Evolutionary conservation across 2,329 filamentous ascomycete species (phyloP).

Genomic region (Amphichorda felina): DNA sequence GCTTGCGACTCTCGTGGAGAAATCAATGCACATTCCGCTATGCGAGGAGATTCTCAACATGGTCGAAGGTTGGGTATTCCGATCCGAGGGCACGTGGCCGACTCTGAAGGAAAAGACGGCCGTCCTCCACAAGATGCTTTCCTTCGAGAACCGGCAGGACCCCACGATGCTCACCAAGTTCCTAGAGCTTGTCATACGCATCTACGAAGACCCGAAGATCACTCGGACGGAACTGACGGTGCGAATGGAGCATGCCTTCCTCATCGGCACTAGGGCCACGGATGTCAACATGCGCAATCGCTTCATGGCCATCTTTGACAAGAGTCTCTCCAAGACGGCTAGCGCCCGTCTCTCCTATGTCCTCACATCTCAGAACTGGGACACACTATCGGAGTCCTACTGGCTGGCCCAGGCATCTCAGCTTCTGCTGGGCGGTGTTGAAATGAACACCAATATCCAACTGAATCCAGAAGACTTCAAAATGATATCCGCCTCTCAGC

Average conservation of each 20-base stretch:
- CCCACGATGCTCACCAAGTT: constrained; percentile 83
- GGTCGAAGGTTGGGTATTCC: constrained; percentile 94
- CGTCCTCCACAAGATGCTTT: constrained; percentile 96
- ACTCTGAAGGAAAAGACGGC: constrained; percentile 98
- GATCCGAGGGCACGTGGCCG: constrained; percentile 87
- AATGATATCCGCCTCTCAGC: constrained; percentile 58
- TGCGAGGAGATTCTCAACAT: constrained; percentile 90
- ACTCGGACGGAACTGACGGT: constrained; percentile 92
- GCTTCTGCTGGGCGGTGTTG: constrained; percentile 79
- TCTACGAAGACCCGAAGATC: constrained; percentile 96
- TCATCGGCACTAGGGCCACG: constrained; percentile 85
- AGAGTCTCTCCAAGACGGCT: constrained; percentile 83
- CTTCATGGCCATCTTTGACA: constrained; percentile 94
- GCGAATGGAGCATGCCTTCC: constrained; percentile 92
- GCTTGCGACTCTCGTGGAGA: constrained; percentile 86
- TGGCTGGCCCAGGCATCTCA: constrained; percentile 96
- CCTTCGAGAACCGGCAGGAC: constrained; percentile 80
- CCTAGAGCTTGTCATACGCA: constrained; percentile 88
- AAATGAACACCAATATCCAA: constrained; percentile 68
- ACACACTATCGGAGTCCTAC: constrained; percentile 86
- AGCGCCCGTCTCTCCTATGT: constrained; percentile 84
- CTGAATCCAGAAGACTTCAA: constrained; percentile 78
- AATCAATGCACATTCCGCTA: constrained; percentile 74
- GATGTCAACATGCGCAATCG: constrained; percentile 95
- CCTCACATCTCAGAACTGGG: constrained; percentile 90